phyloP scores from a whole-genome alignment of 768 basidiomycete genomes.

The Boletus vinaceobasis region DNA sequence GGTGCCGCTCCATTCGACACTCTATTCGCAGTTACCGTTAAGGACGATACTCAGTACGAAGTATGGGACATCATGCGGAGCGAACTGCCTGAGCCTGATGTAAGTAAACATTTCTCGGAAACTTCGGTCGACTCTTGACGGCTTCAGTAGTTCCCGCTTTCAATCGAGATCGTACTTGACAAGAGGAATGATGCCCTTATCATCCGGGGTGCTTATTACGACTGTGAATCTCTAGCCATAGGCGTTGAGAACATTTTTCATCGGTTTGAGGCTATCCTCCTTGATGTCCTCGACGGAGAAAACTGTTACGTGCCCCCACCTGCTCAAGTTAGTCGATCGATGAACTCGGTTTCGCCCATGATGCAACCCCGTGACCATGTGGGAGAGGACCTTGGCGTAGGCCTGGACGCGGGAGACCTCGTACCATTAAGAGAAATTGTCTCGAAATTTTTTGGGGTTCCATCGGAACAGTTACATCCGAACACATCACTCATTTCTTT shows the following conservation, averaged over 20 bases:
- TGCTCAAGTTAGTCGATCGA: neutral
- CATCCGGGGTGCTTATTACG: conserved; percentile 23
- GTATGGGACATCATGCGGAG: conserved; percentile 27
- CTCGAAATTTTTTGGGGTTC: conserved; percentile 17
- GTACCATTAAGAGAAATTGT: conserved; percentile 12
- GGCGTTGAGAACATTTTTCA: conserved; percentile 21
- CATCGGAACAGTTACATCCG: conserved; percentile 9
- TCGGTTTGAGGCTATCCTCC: conserved; percentile 26
- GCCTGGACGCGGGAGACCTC: conserved; percentile 1
- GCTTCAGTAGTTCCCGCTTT: conserved; percentile 20
- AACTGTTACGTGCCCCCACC: neutral
- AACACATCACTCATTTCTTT: conserved; percentile 41
- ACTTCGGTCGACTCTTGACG: neutral
- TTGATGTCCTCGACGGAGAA: conserved; percentile 11
- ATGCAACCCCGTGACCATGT: neutral
- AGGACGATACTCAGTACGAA: conserved; percentile 18
- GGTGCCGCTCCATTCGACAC: conserved; percentile 27
- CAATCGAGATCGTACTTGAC: conserved; percentile 26
- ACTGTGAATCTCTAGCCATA: conserved; percentile 12
- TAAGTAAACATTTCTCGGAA: conserved; percentile 9
- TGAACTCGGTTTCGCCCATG: neutral
- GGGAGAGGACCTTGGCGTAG: neutral
- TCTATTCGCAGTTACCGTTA: conserved; percentile 29
- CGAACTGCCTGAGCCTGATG: conserved; percentile 32
- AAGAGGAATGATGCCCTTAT: conserved; percentile 12